Percentiles rank a stretch among this genome's conserved stretches.
These are phyloP conservation scores for Brassica incana DNA, from an alignment of 345 rosid genomes.

Conservation along the genomic window DNA sequence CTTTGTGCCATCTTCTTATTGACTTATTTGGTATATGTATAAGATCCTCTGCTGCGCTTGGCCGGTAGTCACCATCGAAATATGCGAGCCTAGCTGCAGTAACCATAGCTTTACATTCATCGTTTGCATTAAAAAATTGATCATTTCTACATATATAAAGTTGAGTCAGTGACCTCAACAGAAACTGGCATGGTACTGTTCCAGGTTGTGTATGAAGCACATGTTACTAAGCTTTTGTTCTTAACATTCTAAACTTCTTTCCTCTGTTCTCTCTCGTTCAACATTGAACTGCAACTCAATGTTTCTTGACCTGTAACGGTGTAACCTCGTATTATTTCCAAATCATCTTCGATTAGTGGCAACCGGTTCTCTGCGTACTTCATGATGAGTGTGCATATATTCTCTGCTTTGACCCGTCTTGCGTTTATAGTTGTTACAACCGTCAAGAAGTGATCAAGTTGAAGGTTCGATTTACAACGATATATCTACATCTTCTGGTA, in stretches of 20 bases:
- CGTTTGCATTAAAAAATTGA: no score
- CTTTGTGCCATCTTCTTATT: no score
- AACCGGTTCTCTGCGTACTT: constrained; percentile 61
- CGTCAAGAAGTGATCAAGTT: constrained; percentile 71
- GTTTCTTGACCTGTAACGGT: constrained; percentile 45
- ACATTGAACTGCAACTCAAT: constrained; percentile 63
- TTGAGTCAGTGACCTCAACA: no score
- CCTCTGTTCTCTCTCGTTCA: constrained; percentile 40
- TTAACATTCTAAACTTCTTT: constrained; percentile 43
- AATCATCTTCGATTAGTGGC: constrained; percentile 51
- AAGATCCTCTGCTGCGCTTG: no score
- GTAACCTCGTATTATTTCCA: constrained; percentile 59
- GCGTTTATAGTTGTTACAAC: constrained; percentile 60
- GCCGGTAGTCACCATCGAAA: no score
- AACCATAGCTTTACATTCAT: no score
- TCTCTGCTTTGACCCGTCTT: constrained; percentile 54
- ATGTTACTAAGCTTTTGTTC: constrained; percentile 68
- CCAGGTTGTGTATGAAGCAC: constrained; percentile 60
- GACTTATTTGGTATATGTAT: no score
- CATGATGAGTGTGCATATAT: constrained; percentile 53
- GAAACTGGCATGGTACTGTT: constrained; percentile 49
- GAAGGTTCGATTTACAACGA: constrained; percentile 53
- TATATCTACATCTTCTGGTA: constrained; percentile 44
- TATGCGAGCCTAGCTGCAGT: no score
- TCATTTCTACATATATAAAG: no score